These are phyloP conservation scores for Clonostachys rhizophaga DNA, from an alignment of 2,329 filamentous ascomycete species.

Conservation along the genomic window DNA sequence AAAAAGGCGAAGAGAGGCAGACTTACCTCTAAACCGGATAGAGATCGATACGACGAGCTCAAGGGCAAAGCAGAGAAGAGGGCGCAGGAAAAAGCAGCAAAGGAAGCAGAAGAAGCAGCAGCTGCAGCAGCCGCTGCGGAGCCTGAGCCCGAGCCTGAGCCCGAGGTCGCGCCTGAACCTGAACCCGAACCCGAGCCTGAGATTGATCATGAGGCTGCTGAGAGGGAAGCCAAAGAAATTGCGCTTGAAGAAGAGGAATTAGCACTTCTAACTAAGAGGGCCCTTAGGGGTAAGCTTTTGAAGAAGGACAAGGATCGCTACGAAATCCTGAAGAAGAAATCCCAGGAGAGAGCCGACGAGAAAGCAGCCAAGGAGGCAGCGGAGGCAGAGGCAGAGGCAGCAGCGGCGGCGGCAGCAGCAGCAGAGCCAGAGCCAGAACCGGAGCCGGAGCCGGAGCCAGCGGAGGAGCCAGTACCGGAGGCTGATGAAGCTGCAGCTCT, in stretches of 20 bases:
- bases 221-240: conserved; percentile 4
- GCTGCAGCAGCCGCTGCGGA: conserved; percentile 11
- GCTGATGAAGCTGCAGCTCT: conserved; percentile 25
- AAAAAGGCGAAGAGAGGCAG: conserved; percentile 20
- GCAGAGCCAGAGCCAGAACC: conserved; percentile 19
- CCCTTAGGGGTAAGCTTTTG: conserved; percentile 27
- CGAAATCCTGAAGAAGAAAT: not conserved
- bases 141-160: conserved; percentile 1
- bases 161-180: conserved; percentile 7
- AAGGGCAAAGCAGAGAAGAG: not conserved
- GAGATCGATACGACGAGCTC: conserved; percentile 13
- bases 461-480: conserved; percentile 5
- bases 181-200: conserved; percentile 5
- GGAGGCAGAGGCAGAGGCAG: conserved; percentile 10
- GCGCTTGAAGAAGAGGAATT: conserved; percentile 13
- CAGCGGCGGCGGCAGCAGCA: conserved; percentile 14
- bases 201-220: conserved; percentile 18
- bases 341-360: not conserved
- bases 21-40: conserved; percentile 8
- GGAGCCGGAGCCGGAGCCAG: conserved; percentile 10
- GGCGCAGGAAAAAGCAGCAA: conserved; percentile 7
- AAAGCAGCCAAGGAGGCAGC: not conserved
- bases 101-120: conserved; percentile 14
- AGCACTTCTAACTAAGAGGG: conserved; percentile 10
- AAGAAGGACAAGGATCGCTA: conserved; percentile 11